These are phyloP conservation scores for Oryza nivara DNA, from an alignment of 176 grass and related monocot genomes.

Conservation along the genomic window DNA sequence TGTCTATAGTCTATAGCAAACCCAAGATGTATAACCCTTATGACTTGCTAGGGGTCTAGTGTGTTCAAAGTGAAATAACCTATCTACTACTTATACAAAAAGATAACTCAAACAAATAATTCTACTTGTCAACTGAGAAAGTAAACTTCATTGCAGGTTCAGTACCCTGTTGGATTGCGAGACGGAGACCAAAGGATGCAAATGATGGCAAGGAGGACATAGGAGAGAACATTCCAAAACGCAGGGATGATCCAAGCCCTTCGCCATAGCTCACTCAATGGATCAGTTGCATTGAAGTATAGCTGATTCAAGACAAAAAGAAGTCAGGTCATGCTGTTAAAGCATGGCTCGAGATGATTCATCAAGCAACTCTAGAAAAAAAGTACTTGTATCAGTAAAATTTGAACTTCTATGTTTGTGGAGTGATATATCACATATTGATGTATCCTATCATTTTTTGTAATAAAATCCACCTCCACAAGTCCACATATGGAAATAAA, in stretches of 20 bases:
- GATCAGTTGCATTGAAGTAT: conserved; percentile 98
- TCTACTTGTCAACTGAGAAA: conserved; percentile 30
- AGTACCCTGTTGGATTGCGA: conserved; percentile 81
- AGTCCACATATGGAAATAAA: not conserved
- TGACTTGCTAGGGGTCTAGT: not conserved
- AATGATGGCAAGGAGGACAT: conserved; percentile 76
- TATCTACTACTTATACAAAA: conserved; percentile 8
- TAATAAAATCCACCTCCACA: too few relatives aligned
- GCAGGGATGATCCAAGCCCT: conserved; percentile 94
- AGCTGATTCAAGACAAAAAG: conserved; percentile 61
- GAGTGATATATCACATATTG: too few relatives aligned
- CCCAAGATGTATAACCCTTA: not conserved
- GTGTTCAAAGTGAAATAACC: not conserved
- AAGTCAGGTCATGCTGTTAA: conserved; percentile 21
- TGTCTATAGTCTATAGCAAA: not conserved
- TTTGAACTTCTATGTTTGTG: too few relatives aligned
- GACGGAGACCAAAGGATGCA: conserved; percentile 93
- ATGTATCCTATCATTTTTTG: too few relatives aligned
- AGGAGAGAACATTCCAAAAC: conserved; percentile 98
- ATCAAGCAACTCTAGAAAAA: conserved; percentile 9
- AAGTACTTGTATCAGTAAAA: too few relatives aligned
- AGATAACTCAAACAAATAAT: conserved; percentile 25
- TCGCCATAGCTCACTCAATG: conserved; percentile 96
- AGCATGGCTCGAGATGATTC: conserved; percentile 13
- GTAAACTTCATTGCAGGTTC: conserved; percentile 11